Evolutionary conservation across 2,329 filamentous ascomycete species (phyloP).

Genomic region (Aspergillus sp.): DNA sequence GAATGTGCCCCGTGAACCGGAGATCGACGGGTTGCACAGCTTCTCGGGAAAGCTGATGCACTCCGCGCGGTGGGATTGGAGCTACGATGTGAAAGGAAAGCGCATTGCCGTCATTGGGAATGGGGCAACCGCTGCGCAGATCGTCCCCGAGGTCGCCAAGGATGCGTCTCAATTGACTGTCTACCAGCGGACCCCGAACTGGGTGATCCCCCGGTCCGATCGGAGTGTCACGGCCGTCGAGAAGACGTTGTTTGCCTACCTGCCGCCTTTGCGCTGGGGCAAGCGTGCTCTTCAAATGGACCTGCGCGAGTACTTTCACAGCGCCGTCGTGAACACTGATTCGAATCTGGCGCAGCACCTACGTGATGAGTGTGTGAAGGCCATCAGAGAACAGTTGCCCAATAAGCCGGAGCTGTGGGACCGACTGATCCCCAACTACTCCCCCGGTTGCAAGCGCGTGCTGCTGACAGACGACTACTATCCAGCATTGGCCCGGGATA

Average conservation of each 20-base stretch:
- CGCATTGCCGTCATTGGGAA: constrained; percentile 53
- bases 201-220: constrained; percentile 49
- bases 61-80: constrained; percentile 54
- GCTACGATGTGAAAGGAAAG: constrained; percentile 47
- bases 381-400: constrained; percentile 42
- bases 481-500: constrained; percentile 39
- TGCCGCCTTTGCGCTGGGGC: constrained; percentile 45
- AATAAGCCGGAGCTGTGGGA: constrained; percentile 45
- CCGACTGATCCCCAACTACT: constrained; percentile 47
- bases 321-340: constrained; percentile 34
- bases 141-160: constrained; percentile 7
- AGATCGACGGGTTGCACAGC: constrained; percentile 40
- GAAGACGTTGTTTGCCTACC: constrained; percentile 40
- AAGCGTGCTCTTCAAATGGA: constrained; percentile 49
- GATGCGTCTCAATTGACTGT: constrained; percentile 42
- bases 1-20: constrained; percentile 46
- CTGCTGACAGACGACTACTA: constrained; percentile 51
- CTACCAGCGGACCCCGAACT: constrained; percentile 53
- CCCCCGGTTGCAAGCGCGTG: constrained; percentile 48
- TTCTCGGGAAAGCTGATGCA: constrained; percentile 50
- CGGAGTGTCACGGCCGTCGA: constrained; percentile 36
- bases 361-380: constrained; percentile 25
- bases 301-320: constrained; percentile 44
- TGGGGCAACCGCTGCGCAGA: constrained; percentile 25
- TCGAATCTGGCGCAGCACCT: constrained; percentile 37